These are phyloP conservation scores for Microbotryum lychnidis-dioicae DNA, from an alignment of 1,284 basidiomycete genomes.

Conservation along the genomic window DNA sequence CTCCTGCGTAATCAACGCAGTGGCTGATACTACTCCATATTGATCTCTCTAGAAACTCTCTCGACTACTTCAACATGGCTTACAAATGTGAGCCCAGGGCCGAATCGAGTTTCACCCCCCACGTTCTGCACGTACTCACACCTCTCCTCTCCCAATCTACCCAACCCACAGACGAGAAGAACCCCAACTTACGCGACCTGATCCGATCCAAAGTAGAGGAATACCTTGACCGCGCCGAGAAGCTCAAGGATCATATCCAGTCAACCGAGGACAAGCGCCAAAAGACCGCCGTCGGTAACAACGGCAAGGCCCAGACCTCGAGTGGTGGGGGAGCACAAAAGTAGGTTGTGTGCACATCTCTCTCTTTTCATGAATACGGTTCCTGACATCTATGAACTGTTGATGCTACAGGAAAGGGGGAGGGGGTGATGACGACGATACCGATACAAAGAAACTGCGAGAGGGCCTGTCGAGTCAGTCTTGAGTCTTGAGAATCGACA, in stretches of 20 bases:
- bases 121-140: background rate
- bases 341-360: slow-evolving; percentile 35
- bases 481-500: background rate
- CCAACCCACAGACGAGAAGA: slow-evolving; percentile 71
- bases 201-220: slow-evolving; percentile 86
- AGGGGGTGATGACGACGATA: slow-evolving; percentile 63
- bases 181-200: slow-evolving; percentile 80
- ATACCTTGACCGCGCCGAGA: slow-evolving; percentile 87
- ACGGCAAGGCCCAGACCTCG: slow-evolving; percentile 53
- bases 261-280: slow-evolving; percentile 54
- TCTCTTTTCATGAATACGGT: slow-evolving; percentile 6
- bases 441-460: slow-evolving; percentile 90
- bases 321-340: slow-evolving; percentile 53
- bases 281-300: slow-evolving; percentile 68
- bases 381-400: background rate
- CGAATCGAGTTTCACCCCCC: slow-evolving; percentile 10
- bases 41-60: slow-evolving; percentile 67
- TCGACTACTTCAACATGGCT: slow-evolving; percentile 96
- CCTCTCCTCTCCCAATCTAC: background rate
- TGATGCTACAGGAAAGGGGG: slow-evolving; percentile 37
- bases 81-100: slow-evolving; percentile 55
- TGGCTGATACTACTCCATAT: no score
- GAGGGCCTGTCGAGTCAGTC: slow-evolving; percentile 62
- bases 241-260: slow-evolving; percentile 71
- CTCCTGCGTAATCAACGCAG: no score